These are phyloP conservation scores for Combretum micranthum DNA, from an alignment of 345 rosid genomes.

Conservation along the genomic window DNA sequence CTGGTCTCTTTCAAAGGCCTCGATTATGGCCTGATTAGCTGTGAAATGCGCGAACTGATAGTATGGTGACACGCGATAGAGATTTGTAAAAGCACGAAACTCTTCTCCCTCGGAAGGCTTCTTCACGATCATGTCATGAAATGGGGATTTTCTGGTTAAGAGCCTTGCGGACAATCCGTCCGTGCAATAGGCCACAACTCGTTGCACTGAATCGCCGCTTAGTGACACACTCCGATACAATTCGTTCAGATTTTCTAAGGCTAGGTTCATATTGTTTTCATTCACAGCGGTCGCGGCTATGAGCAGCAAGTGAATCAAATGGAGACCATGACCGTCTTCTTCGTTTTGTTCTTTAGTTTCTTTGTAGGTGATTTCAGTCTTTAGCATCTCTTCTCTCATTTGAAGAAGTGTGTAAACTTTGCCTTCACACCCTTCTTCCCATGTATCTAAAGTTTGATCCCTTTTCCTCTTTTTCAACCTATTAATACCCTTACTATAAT, in stretches of 20 bases:
- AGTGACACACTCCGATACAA: constrained; percentile 37
- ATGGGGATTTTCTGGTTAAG: constrained; percentile 43
- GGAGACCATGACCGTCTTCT: constrained; percentile 41
- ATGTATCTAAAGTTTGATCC: not conserved
- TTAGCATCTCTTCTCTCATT: constrained; percentile 51
- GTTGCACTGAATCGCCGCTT: constrained; percentile 51
- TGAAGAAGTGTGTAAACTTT: constrained; percentile 43
- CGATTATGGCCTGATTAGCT: constrained; percentile 54
- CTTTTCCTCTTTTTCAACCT: constrained; percentile 27
- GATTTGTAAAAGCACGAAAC: constrained; percentile 44
- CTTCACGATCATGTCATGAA: constrained; percentile 50
- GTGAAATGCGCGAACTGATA: constrained; percentile 75
- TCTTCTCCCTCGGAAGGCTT: constrained; percentile 37
- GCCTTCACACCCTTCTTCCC: constrained; percentile 29
- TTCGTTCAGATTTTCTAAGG: constrained; percentile 32
- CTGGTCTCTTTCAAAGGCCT: constrained; percentile 41
- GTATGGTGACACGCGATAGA: constrained; percentile 53
- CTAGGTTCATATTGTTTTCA: constrained; percentile 23
- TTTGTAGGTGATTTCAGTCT: constrained; percentile 21
- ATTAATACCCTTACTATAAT: constrained; percentile 2
- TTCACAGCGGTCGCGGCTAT: constrained; percentile 45
- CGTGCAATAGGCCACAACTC: constrained; percentile 53
- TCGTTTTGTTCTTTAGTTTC: constrained; percentile 3
- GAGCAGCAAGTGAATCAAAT: constrained; percentile 55
- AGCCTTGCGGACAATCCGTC: constrained; percentile 53